Evolutionary conservation across 257 asterid genomes (phyloP).

Genomic region (Lycium barbarum): DNA sequence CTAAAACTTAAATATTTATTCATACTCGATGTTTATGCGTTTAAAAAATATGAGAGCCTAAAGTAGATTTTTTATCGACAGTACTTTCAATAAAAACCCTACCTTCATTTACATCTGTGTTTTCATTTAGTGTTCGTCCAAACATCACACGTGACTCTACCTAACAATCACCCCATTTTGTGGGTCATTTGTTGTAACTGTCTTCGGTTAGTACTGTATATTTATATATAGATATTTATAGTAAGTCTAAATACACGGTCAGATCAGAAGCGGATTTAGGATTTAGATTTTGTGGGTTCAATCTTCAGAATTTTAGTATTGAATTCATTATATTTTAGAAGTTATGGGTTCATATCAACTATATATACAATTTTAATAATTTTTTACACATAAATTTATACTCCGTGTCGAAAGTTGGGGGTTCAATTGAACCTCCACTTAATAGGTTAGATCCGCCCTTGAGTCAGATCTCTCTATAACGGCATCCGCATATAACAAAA

Average conservation of each 20-base stretch:
- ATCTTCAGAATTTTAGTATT: too few relatives aligned
- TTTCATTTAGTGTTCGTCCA: not conserved
- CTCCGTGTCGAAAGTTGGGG: too few relatives aligned
- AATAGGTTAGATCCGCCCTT: too few relatives aligned
- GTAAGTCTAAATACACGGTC: not conserved
- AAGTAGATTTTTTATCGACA: not conserved
- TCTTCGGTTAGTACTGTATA: not conserved
- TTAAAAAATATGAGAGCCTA: not conserved
- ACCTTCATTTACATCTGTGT: not conserved
- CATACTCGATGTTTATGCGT: not conserved
- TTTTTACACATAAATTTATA: too few relatives aligned
- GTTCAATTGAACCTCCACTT: too few relatives aligned
- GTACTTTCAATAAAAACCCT: slow-evolving; percentile 20
- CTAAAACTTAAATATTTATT: not conserved
- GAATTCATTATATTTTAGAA: too few relatives aligned
- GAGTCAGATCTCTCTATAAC: too few relatives aligned
- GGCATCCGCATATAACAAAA: too few relatives aligned
- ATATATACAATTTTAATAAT: too few relatives aligned
- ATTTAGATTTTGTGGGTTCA: too few relatives aligned
- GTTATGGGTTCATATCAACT: too few relatives aligned
- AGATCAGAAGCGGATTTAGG: too few relatives aligned
- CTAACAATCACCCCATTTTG: not conserved
- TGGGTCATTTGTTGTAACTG: not conserved
- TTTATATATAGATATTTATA: not conserved
- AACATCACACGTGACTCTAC: slow-evolving; percentile 21